phyloP scores from a whole-genome alignment of 108 stramenopile genomes.

The Pseudonitzschia pungens region DNA sequence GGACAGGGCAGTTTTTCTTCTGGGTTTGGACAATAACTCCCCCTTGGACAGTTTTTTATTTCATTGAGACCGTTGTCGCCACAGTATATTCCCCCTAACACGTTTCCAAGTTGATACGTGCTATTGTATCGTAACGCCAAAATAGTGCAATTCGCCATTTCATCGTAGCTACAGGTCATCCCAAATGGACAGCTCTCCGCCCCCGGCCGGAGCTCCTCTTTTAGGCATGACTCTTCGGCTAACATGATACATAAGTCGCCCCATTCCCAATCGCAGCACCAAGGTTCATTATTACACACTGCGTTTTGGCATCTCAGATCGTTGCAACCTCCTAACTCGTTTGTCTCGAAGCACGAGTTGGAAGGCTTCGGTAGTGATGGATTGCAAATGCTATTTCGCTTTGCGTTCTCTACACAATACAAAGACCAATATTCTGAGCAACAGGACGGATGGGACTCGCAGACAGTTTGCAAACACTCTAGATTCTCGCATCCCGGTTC shows the following conservation, averaged over 20 bases:
- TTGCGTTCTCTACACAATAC: slow-evolving; percentile 16
- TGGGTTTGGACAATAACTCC: slow-evolving; percentile 42
- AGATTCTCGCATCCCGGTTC: neutral
- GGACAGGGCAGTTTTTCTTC: slow-evolving; percentile 27
- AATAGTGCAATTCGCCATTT: slow-evolving; percentile 23
- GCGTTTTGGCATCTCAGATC: slow-evolving; percentile 9
- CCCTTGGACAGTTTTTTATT: slow-evolving; percentile 41
- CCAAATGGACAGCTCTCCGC: slow-evolving; percentile 11
- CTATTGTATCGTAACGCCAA: neutral
- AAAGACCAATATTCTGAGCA: too few relatives aligned
- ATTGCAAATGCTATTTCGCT: neutral
- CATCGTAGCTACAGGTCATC: slow-evolving; percentile 9
- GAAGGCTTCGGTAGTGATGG: neutral
- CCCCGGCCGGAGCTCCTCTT: neutral
- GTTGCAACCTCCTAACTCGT: neutral
- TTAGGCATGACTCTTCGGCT: slow-evolving; percentile 10
- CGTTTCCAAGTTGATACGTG: slow-evolving; percentile 5
- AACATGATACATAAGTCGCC: neutral
- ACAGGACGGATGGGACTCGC: too few relatives aligned
- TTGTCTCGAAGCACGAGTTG: slow-evolving; percentile 10
- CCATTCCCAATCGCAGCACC: neutral
- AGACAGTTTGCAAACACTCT: slow-evolving; percentile 4
- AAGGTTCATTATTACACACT: neutral
- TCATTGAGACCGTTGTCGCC: neutral
- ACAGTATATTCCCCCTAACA: slow-evolving; percentile 12